Conservation (phyloP, 2,329 filamentous ascomycete genomes). For the Penicillium sp. region DNA sequence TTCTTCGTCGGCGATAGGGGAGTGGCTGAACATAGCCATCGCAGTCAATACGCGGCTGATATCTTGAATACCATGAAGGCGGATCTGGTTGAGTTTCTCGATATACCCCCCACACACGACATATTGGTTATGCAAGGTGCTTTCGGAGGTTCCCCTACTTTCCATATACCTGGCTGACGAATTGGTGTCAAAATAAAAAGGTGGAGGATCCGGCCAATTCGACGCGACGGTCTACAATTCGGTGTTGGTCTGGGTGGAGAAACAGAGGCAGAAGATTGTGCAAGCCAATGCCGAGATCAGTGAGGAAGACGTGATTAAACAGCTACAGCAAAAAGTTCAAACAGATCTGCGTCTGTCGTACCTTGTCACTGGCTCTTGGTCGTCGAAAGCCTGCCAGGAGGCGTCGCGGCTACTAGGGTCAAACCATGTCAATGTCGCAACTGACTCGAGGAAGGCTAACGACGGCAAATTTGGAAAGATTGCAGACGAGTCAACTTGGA, state of each 20-base stretch:
- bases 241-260: conserved; percentile 75
- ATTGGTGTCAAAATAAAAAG: conserved; percentile 27
- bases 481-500: conserved; percentile 72
- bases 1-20: conserved; percentile 39
- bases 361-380: conserved; percentile 86
- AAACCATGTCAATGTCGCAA: conserved; percentile 71
- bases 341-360: conserved; percentile 80
- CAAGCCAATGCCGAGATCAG: conserved; percentile 28
- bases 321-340: conserved; percentile 62
- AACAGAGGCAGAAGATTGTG: conserved; percentile 55
- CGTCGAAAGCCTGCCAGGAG: conserved; percentile 82
- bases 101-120: conserved; percentile 83
- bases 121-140: conserved; percentile 74
- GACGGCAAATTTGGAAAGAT: conserved; percentile 83
- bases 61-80: conserved; percentile 77
- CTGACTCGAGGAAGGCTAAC: conserved; percentile 61
- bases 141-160: neutral
- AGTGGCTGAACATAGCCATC: conserved; percentile 85
- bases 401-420: conserved; percentile 71
- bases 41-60: conserved; percentile 70
- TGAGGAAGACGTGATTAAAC: conserved; percentile 52
- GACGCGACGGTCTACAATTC: conserved; percentile 80
- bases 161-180: neutral
- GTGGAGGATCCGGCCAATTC: conserved; percentile 82
- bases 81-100: conserved; percentile 67